Evolutionary conservation across 106 monocot genomes (phyloP).

Genomic region (Dendrobium chrysotoxum): DNA sequence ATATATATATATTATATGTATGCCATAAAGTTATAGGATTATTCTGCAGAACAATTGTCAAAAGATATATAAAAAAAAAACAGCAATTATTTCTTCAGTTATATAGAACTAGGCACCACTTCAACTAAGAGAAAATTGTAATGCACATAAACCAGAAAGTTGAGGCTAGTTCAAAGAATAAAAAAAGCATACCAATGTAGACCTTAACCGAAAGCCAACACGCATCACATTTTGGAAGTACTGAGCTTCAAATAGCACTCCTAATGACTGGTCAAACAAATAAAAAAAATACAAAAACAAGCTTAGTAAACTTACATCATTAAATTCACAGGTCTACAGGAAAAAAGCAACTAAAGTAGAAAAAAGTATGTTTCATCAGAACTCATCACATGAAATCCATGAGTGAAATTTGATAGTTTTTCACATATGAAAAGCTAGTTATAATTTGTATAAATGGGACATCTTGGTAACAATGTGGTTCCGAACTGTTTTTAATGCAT

Average conservation of each 20-base stretch:
- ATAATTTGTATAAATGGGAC: background rate
- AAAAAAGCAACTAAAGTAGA: background rate
- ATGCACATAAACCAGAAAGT: background rate
- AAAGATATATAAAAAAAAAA: background rate
- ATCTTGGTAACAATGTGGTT: background rate
- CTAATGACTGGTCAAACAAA: constrained; percentile 45
- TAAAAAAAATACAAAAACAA: background rate
- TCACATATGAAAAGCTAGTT: background rate
- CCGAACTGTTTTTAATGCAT: background rate
- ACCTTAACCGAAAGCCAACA: constrained; percentile 80
- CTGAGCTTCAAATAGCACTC: constrained; percentile 92
- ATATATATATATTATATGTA: too few species aligned
- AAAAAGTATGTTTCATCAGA: background rate
- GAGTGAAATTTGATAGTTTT: background rate
- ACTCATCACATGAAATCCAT: background rate
- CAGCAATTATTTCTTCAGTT: background rate
- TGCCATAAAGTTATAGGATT: background rate
- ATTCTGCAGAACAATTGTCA: background rate
- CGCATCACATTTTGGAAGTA: constrained; percentile 99
- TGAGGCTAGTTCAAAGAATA: background rate
- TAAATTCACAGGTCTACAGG: background rate
- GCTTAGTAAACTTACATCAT: background rate
- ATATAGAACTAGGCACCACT: background rate
- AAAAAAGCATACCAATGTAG: constrained; percentile 70
- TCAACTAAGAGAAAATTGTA: background rate